phyloP scores from a whole-genome alignment of 2,329 filamentous ascomycete species.

The Penicillium sp. region DNA sequence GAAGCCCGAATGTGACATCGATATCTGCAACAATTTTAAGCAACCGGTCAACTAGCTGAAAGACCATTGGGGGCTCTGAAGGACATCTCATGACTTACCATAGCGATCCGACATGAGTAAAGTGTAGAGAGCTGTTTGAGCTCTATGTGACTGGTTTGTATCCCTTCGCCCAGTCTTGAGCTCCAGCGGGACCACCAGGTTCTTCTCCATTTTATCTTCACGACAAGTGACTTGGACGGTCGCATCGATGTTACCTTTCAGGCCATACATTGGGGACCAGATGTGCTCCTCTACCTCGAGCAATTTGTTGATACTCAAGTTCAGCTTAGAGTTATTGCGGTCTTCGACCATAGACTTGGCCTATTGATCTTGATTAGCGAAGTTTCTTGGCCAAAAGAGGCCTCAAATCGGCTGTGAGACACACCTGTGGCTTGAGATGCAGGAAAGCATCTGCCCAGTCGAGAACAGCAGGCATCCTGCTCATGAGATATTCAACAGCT shows the following conservation, averaged over 20 bases:
- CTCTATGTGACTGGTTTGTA: slow-evolving; percentile 71
- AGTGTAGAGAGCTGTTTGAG: slow-evolving; percentile 91
- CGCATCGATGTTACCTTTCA: slow-evolving; percentile 96
- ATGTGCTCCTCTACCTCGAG: slow-evolving; percentile 96
- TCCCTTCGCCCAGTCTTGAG: slow-evolving; percentile 84
- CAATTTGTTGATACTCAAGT: slow-evolving; percentile 81
- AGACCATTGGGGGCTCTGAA: not conserved
- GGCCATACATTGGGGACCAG: slow-evolving; percentile 93
- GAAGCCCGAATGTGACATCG: slow-evolving; percentile 75
- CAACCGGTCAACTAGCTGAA: not conserved
- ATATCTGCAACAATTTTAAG: slow-evolving; percentile 51
- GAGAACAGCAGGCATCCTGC: slow-evolving; percentile 72
- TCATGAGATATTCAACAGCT: slow-evolving; percentile 68
- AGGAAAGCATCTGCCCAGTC: slow-evolving; percentile 80
- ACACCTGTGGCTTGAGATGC: slow-evolving; percentile 58
- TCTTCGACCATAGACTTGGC: slow-evolving; percentile 67
- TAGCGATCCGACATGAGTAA: slow-evolving; percentile 87
- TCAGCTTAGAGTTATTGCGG: slow-evolving; percentile 64
- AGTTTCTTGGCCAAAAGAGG: not conserved
- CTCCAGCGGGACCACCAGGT: slow-evolving; percentile 82
- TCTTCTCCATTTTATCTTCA: slow-evolving; percentile 57
- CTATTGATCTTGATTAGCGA: slow-evolving; percentile 35
- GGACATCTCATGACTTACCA: slow-evolving; percentile 35
- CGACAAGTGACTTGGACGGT: slow-evolving; percentile 80
- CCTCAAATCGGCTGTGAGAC: slow-evolving; percentile 12